A percentile compares a stretch with the other conserved stretches of the same genome.
Conservation (phyloP, 139 green algal species). For the Closterium sp. region DNA sequence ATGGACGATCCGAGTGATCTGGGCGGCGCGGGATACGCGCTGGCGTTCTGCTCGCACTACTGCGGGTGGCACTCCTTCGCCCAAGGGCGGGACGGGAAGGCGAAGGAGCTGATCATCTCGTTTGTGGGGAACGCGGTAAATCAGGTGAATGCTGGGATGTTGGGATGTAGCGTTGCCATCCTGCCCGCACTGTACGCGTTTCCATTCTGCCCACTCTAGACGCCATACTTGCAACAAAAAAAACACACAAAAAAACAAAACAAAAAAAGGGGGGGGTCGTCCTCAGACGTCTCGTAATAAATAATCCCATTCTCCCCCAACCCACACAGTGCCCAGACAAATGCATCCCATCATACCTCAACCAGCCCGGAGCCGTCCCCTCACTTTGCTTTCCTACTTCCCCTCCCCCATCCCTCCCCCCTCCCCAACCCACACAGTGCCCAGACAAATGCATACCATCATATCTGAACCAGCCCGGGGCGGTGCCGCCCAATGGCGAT, state of each 20-base stretch:
- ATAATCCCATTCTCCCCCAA: background rate
- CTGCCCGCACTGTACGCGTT: too few species aligned
- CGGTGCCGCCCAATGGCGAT: background rate
- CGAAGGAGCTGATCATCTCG: background rate
- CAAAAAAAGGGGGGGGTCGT: too few species aligned
- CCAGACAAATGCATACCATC: background rate
- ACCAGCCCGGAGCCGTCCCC: background rate
- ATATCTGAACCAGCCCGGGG: background rate
- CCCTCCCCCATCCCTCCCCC: too few species aligned
- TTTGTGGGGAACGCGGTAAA: background rate
- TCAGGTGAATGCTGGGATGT: too few species aligned
- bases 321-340: background rate
- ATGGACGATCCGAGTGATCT: background rate
- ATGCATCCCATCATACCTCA: background rate
- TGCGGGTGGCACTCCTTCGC: background rate
- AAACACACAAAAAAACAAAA: too few species aligned
- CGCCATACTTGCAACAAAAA: too few species aligned
- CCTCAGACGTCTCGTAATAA: too few species aligned
- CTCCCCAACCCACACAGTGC: background rate
- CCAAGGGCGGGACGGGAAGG: background rate
- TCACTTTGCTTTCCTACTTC: background rate
- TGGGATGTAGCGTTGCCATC: too few species aligned
- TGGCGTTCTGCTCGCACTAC: background rate
- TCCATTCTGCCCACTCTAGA: too few species aligned
- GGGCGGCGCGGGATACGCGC: background rate